Conservation (phyloP, 2,329 filamentous ascomycete genomes). For the Aspergillus felis region DNA sequence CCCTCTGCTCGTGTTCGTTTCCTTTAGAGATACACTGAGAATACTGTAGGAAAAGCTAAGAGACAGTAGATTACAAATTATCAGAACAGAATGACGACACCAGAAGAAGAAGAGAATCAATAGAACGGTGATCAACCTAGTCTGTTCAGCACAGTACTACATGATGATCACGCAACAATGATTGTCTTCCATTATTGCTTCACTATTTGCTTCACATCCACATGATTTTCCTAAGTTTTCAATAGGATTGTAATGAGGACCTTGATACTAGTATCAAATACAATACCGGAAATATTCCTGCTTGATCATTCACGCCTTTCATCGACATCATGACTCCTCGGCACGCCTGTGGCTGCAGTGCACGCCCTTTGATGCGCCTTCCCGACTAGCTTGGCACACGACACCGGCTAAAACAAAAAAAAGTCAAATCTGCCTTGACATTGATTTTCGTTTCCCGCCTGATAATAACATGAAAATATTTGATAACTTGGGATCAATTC, state of each 20-base stretch:
- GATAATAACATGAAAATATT: background rate
- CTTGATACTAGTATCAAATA: background rate
- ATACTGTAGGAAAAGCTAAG: too few species aligned
- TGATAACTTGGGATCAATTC: background rate
- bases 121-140: background rate
- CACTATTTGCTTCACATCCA: background rate
- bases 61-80: background rate
- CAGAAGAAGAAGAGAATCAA: background rate
- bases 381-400: too few species aligned
- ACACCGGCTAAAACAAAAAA: background rate
- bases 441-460: background rate
- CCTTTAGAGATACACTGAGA: too few species aligned
- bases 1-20: too few species aligned
- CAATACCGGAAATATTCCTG: background rate
- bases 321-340: background rate
- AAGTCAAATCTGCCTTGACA: background rate
- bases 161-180: background rate
- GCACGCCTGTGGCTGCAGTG: too few species aligned
- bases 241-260: background rate
- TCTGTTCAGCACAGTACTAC: background rate
- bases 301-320: background rate
- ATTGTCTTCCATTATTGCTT: background rate
- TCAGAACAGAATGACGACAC: too few species aligned
- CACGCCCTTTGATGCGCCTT: background rate
- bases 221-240: too few species aligned